A percentile compares a stretch with the other conserved stretches of the same genome.
Evolutionary conservation across 129 eudicot species (phyloP).

Genomic region (Flaveria bidentis): DNA sequence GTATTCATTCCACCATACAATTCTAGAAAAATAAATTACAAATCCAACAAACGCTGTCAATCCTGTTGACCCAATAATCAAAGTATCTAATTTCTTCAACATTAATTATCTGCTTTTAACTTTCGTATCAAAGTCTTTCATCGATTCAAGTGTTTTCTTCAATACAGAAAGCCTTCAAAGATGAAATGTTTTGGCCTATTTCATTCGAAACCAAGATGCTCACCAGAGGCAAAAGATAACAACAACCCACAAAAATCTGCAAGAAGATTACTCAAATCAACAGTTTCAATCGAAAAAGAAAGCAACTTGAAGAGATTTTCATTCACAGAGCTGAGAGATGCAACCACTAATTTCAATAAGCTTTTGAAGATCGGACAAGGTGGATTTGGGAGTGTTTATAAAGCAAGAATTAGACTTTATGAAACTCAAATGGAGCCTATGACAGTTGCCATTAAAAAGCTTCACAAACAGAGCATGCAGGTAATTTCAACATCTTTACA

Average conservation of each 20-base stretch:
- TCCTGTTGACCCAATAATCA: no score
- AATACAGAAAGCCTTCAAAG: neutral
- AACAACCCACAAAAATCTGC: conserved; percentile 23
- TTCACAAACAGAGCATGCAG: conserved; percentile 73
- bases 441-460: conserved; percentile 79
- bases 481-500: conserved; percentile 25
- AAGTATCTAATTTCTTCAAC: no score
- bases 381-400: conserved; percentile 85
- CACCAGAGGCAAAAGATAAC: conserved; percentile 47
- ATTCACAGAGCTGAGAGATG: conserved; percentile 58
- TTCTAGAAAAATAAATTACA: no score
- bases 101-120: no score
- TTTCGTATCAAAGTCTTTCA: no score
- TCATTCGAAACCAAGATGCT: conserved; percentile 33
- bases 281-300: conserved; percentile 47
- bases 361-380: conserved; percentile 84
- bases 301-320: conserved; percentile 61
- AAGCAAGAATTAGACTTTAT: conserved; percentile 55
- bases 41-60: no score
- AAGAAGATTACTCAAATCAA: conserved; percentile 47
- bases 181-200: conserved; percentile 41
- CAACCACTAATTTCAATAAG: conserved; percentile 68
- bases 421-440: conserved; percentile 43
- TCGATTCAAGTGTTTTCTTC: no score
- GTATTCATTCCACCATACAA: no score